Evolutionary conservation across 2,329 filamentous ascomycete species (phyloP), one percentile per base, ranked within the genome.

Genomic region (Grosmannia clavigera): DNA sequence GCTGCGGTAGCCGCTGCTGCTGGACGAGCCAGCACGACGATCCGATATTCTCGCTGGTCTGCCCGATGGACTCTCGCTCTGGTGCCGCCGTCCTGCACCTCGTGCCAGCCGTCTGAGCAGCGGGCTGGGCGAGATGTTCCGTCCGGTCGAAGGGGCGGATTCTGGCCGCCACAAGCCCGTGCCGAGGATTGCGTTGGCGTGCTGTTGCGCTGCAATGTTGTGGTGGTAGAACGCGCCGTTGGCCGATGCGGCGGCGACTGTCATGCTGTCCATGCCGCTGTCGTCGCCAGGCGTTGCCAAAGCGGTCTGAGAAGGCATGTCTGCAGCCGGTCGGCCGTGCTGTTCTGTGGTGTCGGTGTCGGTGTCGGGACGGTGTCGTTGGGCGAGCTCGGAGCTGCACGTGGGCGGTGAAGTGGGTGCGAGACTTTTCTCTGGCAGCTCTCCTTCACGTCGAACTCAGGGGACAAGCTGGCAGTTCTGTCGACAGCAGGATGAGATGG

Each of bases 61-160:
- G 19, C 54, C 35, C 10, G 35, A 6, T 2, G 54, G 54, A 11
- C 54, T 56, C 25, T 56, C 54, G 54, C 54, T 56, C 54, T 56
- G 35, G 35, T 29, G 54, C 10, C 35, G 35, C 11, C 38, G 51
- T 29, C 43, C 50, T 14, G 31, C 46, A 12, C 58, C 50, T 7
- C 40, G 55, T 35, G 59, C 33, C 50, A 65, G 58, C 3, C 60
- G 61, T 35, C 52, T 59, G 58, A 65, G 59, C 52, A 65, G 31
- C 27, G 61, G 61, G 19, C 55, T 60, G 27, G 61, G 25, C 38
- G 61, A 58, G 31, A 16, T 25, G 35, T 31, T 58, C 22, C 54
- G 53, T 7, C 25, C 33, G 38, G 54, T 59, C 52, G 43, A 9
- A n/a, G 25, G 55, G 40, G 38, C 40, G 4, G 55, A 48, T 4